Percentiles rank a stretch among this genome's conserved stretches.
Conservation (phyloP, 192 early-diverging fungal species). For the Coemansia sp. region DNA sequence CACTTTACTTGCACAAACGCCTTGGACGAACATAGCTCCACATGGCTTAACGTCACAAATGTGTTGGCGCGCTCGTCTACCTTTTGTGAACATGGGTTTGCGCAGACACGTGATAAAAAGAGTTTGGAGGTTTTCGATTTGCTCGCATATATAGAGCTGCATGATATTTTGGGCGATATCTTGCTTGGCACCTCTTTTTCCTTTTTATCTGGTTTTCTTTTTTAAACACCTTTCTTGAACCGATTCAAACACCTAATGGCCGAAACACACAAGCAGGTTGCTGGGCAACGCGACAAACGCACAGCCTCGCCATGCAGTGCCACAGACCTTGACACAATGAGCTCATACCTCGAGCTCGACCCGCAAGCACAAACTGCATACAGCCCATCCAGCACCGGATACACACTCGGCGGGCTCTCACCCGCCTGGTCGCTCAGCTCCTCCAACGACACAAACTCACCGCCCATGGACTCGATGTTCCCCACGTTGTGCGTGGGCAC, state of each 20-base stretch:
- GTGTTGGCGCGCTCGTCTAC: no score
- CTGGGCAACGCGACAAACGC: not conserved
- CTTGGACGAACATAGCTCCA: no score
- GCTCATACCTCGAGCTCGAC: constrained; percentile 4
- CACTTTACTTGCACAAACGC: no score
- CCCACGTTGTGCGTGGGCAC: not conserved
- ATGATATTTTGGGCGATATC: not conserved
- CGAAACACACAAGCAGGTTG: constrained; percentile 1
- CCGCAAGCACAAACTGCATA: not conserved
- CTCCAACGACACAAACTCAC: constrained; percentile 10
- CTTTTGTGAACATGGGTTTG: not conserved
- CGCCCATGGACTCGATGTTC: no score
- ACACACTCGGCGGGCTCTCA: constrained; percentile 9
- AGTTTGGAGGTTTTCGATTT: constrained; percentile 5
- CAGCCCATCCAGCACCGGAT: not conserved
- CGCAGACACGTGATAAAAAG: not conserved
- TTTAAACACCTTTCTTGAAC: not conserved
- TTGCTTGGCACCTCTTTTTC: not conserved
- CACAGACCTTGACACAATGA: not conserved
- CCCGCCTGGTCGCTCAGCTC: constrained; percentile 43
- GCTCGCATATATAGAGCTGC: not conserved
- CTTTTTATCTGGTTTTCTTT: not conserved
- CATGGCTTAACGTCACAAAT: no score
- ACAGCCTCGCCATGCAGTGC: not conserved
- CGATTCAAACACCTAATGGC: not conserved